Base-by-base conservation (phyloP, 2,329 filamentous ascomycete species). In the Ophiostoma piceae region DNA sequence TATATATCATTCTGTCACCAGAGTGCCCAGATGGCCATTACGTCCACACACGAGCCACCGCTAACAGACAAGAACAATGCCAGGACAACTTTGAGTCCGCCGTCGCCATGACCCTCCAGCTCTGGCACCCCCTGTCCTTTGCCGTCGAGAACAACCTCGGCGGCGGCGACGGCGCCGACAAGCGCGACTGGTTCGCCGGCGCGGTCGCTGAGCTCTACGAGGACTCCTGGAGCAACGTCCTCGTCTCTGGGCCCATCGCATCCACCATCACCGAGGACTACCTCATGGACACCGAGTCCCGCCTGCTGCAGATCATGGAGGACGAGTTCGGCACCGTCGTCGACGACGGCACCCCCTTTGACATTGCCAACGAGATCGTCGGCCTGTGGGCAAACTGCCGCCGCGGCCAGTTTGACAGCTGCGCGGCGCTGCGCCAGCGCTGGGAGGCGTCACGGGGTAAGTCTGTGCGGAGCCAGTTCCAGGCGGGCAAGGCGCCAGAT, bases 171-270 rank as follows among this genome's bases (percentile, higher is more conserved):
- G 90, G 88, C 29, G 79, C 84, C 72, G 92, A 96, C 80, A 98
- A 98, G 83, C 91, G 94, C 76, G 94, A 97, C 84, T 98, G 94
- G 94, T 92, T 99, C 76, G 94, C 92, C 68, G 94, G 93, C 73
- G 91, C 91, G 62, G 84, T 98, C 68, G 90, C 89, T 71, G 92
- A 97, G 35, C 87, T 97, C 73, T 90, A 97, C 75, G 77, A 77
- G 71, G 72, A 79, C 37, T 67, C 75, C 51, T 72, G 74, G 72
- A 51, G 69, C 68, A 70, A 54, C 68, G 68, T 41, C 7, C 72
- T 74, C 76, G 65, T 73, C 4, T 32, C 74, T 57, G 73, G 73
- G 66, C 76, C 73, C 66, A 74, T 73, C 67, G 74, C 72, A 72
- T 76, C 67, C 72, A 68, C 71, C 22, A 43, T 69, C 54, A 67